Conservation (phyloP, 306 rosid species). For the Prunus davidiana region DNA sequence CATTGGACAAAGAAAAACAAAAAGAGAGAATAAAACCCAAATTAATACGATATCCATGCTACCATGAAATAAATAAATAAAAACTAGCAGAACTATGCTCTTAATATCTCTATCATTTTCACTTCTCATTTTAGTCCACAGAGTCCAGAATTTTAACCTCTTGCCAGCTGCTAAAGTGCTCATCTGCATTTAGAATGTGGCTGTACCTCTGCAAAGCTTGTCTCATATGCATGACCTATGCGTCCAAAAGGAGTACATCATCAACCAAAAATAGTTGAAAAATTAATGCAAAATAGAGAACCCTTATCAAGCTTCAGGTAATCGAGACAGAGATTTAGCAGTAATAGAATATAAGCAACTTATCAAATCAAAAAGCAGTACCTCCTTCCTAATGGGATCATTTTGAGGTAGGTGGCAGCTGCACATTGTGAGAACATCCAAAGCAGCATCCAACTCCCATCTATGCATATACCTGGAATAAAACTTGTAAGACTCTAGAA, state of each 20-base stretch:
- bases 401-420: slow-evolving; percentile 81
- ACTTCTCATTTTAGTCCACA: slow-evolving; percentile 16
- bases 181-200: slow-evolving; percentile 85
- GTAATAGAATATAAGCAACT: slow-evolving; percentile 16
- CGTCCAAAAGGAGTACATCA: slow-evolving; percentile 36
- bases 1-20: slow-evolving; percentile 13
- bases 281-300: not conserved
- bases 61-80: not conserved
- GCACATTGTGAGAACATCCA: slow-evolving; percentile 98
- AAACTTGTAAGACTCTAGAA: slow-evolving; percentile 12
- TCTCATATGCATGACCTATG: slow-evolving; percentile 74
- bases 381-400: slow-evolving; percentile 68
- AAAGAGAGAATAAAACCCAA: not conserved
- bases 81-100: not conserved
- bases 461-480: slow-evolving; percentile 68
- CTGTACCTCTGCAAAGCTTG: slow-evolving; percentile 91
- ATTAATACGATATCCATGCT: not conserved
- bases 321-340: slow-evolving; percentile 10
- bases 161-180: slow-evolving; percentile 89
- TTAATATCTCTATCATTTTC: slow-evolving; percentile 8
- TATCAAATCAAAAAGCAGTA: slow-evolving; percentile 26
- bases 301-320: slow-evolving; percentile 1
- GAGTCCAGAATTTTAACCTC: slow-evolving; percentile 54
- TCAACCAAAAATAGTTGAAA: slow-evolving; percentile 18
- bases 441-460: slow-evolving; percentile 93